A percentile compares a stretch with the other conserved stretches of the same genome.
phyloP scores from a whole-genome alignment of 345 rosid species.

The Bruguiera sexangula region DNA sequence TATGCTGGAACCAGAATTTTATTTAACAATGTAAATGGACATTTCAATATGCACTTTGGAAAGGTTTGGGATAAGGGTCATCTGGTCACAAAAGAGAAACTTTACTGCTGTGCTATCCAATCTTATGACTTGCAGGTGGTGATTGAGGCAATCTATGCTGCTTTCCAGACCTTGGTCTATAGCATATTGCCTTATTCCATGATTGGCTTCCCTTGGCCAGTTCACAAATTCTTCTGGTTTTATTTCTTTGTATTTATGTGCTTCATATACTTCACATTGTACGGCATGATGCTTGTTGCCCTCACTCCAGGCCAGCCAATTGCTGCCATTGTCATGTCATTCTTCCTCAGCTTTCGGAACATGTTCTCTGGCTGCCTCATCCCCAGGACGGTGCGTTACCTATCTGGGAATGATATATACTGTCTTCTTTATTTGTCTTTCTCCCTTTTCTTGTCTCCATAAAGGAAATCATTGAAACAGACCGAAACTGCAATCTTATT shows the following conservation, averaged over 20 bases:
- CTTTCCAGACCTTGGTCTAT: slow-evolving; percentile 23
- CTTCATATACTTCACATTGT: slow-evolving; percentile 34
- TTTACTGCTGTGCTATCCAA: too few relatives aligned
- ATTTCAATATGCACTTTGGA: too few relatives aligned
- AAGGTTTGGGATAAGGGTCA: too few relatives aligned
- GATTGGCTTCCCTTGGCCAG: slow-evolving; percentile 32
- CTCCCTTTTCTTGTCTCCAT: slow-evolving; percentile 5
- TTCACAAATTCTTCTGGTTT: slow-evolving; percentile 25
- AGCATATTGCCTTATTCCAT: slow-evolving; percentile 20
- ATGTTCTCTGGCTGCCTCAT: slow-evolving; percentile 35
- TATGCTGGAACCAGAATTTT: background rate
- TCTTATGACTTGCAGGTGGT: slow-evolving; percentile 21
- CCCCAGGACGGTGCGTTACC: slow-evolving; percentile 25
- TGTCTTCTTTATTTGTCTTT: background rate
- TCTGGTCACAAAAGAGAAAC: too few relatives aligned
- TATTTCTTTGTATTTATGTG: slow-evolving; percentile 34
- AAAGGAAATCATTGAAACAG: background rate
- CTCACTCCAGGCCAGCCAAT: slow-evolving; percentile 35
- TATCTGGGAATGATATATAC: slow-evolving; percentile 12
- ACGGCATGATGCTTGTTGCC: slow-evolving; percentile 37
- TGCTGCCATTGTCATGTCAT: slow-evolving; percentile 29
- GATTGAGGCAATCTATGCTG: slow-evolving; percentile 33
- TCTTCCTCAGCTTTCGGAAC: slow-evolving; percentile 33
- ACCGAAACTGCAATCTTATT: background rate
- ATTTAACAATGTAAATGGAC: too few relatives aligned